Percentiles rank a stretch among this genome's conserved stretches.
Conservation (phyloP, 148 eudicot species). For the Bassia scoparia region DNA sequence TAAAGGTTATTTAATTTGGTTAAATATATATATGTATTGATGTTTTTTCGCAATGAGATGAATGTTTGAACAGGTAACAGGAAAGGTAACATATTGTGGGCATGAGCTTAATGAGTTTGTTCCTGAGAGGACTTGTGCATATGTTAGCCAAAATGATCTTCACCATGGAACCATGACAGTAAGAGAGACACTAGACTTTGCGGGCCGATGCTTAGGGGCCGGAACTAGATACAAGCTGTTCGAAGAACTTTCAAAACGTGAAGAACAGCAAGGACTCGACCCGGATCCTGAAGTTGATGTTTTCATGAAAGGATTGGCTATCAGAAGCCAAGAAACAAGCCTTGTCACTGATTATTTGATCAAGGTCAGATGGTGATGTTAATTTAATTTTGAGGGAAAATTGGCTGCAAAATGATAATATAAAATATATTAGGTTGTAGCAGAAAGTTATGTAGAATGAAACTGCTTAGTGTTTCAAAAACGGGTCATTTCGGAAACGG, state of each 20-base stretch:
- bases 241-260: slow-evolving; percentile 50
- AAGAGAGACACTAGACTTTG: slow-evolving; percentile 74
- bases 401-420: too few relatives aligned
- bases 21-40: too few relatives aligned
- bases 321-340: slow-evolving; percentile 53
- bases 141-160: slow-evolving; percentile 68
- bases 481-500: too few relatives aligned
- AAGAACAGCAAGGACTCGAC: slow-evolving; percentile 57
- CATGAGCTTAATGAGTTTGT: slow-evolving; percentile 68
- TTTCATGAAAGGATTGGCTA: slow-evolving; percentile 67
- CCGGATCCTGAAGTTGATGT: slow-evolving; percentile 78
- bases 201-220: slow-evolving; percentile 75
- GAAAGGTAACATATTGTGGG: slow-evolving; percentile 74
- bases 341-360: slow-evolving; percentile 64
- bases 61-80: slow-evolving; percentile 44
- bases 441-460: too few relatives aligned
- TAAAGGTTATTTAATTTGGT: too few relatives aligned
- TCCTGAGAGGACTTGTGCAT: slow-evolving; percentile 72
- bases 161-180: slow-evolving; percentile 83
- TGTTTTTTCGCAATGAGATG: too few relatives aligned
- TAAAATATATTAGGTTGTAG: too few relatives aligned
- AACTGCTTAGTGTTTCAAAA: too few relatives aligned
- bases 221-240: slow-evolving; percentile 57
- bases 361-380: slow-evolving; percentile 48
- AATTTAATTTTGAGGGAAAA: too few relatives aligned